Evolutionary conservation across 495 filamentous ascomycete species (phyloP).

Genomic region (Aspergillus olivimuriae): DNA sequence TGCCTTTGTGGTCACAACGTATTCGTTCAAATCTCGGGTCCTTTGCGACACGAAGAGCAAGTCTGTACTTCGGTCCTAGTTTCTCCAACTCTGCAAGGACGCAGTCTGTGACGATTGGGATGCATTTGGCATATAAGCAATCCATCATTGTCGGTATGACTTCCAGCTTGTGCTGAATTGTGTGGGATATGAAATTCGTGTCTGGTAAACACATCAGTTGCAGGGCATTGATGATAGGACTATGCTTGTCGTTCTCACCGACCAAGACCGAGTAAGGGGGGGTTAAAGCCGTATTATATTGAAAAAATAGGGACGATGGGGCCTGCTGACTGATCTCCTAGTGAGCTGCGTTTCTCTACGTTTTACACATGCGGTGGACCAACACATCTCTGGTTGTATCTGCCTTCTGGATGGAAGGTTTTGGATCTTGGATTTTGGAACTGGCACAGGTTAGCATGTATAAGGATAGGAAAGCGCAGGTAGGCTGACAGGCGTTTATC

Average conservation of each 20-base stretch:
- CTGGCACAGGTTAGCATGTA: not conserved
- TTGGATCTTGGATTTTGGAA: not conserved
- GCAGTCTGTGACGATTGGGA: conserved; percentile 45
- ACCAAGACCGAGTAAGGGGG: conserved; percentile 83
- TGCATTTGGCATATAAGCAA: conserved; percentile 50
- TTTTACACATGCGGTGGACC: conserved; percentile 41
- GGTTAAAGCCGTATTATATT: conserved; percentile 83
- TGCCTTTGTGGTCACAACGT: conserved; percentile 81
- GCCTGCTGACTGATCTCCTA: conserved; percentile 35
- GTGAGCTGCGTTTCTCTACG: not conserved
- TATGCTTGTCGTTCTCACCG: not conserved
- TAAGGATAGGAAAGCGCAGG: not conserved
- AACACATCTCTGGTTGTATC: conserved; percentile 42
- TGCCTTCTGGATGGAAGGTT: conserved; percentile 32
- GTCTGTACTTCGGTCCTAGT: conserved; percentile 79
- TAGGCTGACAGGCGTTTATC: not conserved
- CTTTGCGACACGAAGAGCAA: conserved; percentile 84
- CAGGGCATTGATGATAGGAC: not conserved
- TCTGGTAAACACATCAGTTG: conserved; percentile 33
- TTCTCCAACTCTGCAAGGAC: conserved; percentile 78
- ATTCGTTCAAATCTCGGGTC: conserved; percentile 85
- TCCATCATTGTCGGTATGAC: conserved; percentile 86
- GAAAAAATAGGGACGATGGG: conserved; percentile 87
- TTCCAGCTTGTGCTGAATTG: conserved; percentile 83
- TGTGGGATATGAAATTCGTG: conserved; percentile 92